phyloP scores from a whole-genome alignment of 164 flowering plant genomes.

The Vitis rupestris region DNA sequence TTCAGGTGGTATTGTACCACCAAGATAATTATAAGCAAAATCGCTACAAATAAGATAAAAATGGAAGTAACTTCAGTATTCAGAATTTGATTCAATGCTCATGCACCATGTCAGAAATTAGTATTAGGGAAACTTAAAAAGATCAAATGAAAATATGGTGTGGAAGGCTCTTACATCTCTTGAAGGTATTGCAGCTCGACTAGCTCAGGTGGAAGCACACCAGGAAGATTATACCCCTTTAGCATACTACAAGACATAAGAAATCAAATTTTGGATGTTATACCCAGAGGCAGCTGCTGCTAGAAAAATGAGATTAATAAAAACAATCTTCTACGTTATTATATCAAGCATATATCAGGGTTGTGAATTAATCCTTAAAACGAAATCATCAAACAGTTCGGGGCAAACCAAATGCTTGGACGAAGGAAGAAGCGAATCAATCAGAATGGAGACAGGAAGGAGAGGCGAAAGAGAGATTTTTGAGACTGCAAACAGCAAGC shows the following conservation, averaged over 20 bases:
- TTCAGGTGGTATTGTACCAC: conserved; percentile 65
- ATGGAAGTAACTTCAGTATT: background rate
- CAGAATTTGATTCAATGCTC: background rate
- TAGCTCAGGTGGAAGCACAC: conserved; percentile 62
- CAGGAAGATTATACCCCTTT: conserved; percentile 57
- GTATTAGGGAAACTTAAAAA: background rate
- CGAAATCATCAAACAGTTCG: background rate
- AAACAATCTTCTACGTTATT: background rate
- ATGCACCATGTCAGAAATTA: background rate
- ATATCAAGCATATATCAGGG: background rate
- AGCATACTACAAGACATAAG: conserved; percentile 37
- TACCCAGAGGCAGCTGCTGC: background rate
- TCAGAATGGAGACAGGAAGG: conserved; percentile 8
- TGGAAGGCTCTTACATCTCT: conserved; percentile 42
- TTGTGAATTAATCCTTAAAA: background rate
- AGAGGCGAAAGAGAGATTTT: conserved; percentile 7
- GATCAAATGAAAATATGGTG: background rate
- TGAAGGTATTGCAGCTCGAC: conserved; percentile 56
- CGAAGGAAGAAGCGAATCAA: conserved; percentile 3
- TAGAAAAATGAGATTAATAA: background rate
- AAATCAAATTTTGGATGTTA: background rate
- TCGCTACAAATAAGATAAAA: conserved; percentile 38
- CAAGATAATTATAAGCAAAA: conserved; percentile 65
- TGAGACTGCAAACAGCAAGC: conserved; percentile 7
- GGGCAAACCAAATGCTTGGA: background rate